Evolutionary conservation across 2,329 filamentous ascomycete species (phyloP), one percentile per base, ranked within the genome.

Genomic region (Ophiostoma angusticollis): DNA sequence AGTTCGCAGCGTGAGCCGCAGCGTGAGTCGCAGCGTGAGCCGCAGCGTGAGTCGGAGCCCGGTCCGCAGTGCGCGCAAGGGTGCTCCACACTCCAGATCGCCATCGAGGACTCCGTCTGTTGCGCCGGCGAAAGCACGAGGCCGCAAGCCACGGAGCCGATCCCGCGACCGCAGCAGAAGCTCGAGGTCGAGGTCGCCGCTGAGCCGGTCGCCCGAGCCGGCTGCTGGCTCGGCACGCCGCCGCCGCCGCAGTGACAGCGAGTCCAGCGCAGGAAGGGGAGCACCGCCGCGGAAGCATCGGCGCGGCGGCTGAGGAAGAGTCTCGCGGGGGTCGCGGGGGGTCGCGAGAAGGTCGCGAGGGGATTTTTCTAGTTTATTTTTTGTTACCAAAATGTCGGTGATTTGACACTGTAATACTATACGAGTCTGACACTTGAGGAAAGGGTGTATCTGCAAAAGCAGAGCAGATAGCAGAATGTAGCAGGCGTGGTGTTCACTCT

Each of bases 251-350:
- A 42, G 34, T 17, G 41, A 41, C 30, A 48, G 46, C 27, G 40
- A 37, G 33, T 47, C 47, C n/a, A 48, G 44, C 33, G 31, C 21
- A 12, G 40, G 28, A 29, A 43, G 45, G 17, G 31, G 27, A 3
- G 47, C 41, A 33, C 47, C 52, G 35, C 52, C 50, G 18, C 50
- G 47, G 43, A 51, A 52, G 35, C 39, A 46, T 32, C 47, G 39
- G 23, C 42, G 47, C 8, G 40, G 39, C 8, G 41, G 40, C 6
- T 43, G 35, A 29, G 11, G 16, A 23, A 18, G n/a, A n/a, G n/a
- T n/a, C n/a, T n/a, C n/a, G n/a, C n/a, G n/a, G n/a, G n/a, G n/a
- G n/a, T n/a, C n/a, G n/a, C n/a, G n/a, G n/a, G n/a, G n/a, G n/a
- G n/a, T n/a, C n/a, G n/a, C n/a, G n/a, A n/a, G n/a, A n/a, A n/a